Conservation (phyloP, 2,329 filamentous ascomycete genomes). For the Pestalotiopsis sp. region DNA sequence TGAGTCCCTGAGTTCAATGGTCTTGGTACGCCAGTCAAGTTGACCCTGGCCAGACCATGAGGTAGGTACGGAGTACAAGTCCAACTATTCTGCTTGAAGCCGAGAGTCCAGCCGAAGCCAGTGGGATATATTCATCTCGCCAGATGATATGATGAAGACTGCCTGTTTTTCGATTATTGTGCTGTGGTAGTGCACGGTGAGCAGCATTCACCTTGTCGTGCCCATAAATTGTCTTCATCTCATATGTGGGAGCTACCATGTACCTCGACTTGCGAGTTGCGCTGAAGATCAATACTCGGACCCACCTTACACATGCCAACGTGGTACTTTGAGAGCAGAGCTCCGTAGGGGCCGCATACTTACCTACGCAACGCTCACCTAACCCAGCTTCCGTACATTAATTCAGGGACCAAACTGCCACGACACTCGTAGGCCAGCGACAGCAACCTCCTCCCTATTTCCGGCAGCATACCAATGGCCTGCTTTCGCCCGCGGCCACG, state of each 20-base stretch:
- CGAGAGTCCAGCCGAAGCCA: not conserved
- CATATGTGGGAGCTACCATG: not conserved
- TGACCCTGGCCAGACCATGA: not conserved
- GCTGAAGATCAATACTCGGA: not conserved
- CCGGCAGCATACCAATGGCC: slow-evolving; percentile 18
- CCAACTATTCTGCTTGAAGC: not conserved
- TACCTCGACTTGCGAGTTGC: not conserved
- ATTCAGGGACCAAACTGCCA: slow-evolving; percentile 10
- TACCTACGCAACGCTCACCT: slow-evolving; percentile 6
- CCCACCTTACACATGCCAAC: slow-evolving; percentile 12
- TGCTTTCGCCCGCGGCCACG: slow-evolving; percentile 50
- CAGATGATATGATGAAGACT: not conserved
- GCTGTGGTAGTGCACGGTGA: not conserved
- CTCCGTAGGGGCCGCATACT: not conserved
- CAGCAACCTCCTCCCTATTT: not conserved
- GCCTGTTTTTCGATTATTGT: not conserved
- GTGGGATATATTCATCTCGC: not conserved
- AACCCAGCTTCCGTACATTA: slow-evolving; percentile 1
- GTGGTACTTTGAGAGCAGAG: slow-evolving; percentile 9
- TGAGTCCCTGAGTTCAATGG: not conserved
- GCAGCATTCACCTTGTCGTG: not conserved
- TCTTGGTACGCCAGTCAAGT: not conserved
- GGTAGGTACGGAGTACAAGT: not conserved
- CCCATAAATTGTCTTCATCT: not conserved
- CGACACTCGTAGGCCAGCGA: not conserved